Evolutionary conservation across 129 eudicot species (phyloP).

Genomic region (Kitagawia praeruptora): DNA sequence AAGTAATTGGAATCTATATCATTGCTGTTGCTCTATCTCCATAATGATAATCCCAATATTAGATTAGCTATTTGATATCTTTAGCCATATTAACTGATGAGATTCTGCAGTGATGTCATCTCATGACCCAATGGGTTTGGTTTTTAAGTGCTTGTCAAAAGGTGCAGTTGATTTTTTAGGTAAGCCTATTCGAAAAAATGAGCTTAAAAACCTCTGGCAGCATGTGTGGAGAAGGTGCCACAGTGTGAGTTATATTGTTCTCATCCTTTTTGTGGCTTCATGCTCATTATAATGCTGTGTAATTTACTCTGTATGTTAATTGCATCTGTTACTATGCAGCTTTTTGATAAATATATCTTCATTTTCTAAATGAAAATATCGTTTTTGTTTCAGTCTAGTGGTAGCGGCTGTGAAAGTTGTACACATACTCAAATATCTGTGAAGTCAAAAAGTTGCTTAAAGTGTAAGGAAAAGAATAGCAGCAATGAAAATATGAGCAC

Average conservation of each 20-base stretch:
- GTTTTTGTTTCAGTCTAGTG: slow-evolving; percentile 57
- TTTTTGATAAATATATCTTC: background rate
- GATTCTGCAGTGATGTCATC: slow-evolving; percentile 94
- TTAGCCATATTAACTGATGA: slow-evolving; percentile 27
- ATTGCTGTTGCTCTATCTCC: slow-evolving; percentile 6
- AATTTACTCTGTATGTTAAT: no score
- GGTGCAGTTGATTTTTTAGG: slow-evolving; percentile 93
- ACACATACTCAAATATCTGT: slow-evolving; percentile 61
- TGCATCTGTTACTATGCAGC: background rate
- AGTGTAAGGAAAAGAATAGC: slow-evolving; percentile 33
- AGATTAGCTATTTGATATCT: slow-evolving; percentile 14
- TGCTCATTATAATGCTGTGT: background rate
- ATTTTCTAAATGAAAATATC: background rate
- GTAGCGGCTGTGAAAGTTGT: slow-evolving; percentile 83
- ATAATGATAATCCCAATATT: slow-evolving; percentile 6
- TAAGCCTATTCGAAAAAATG: slow-evolving; percentile 84
- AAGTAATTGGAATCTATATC: slow-evolving; percentile 24
- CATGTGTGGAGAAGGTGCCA: slow-evolving; percentile 95
- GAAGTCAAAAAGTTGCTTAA: slow-evolving; percentile 41
- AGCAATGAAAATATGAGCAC: slow-evolving; percentile 45
- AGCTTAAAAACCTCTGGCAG: slow-evolving; percentile 95
- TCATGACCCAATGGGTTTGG: slow-evolving; percentile 89
- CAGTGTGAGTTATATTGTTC: slow-evolving; percentile 46
- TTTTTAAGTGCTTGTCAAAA: slow-evolving; percentile 80
- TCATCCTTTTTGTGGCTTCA: background rate